phyloP scores from a whole-genome alignment of 163 green algal genomes.

The Prototheca cutis region DNA sequence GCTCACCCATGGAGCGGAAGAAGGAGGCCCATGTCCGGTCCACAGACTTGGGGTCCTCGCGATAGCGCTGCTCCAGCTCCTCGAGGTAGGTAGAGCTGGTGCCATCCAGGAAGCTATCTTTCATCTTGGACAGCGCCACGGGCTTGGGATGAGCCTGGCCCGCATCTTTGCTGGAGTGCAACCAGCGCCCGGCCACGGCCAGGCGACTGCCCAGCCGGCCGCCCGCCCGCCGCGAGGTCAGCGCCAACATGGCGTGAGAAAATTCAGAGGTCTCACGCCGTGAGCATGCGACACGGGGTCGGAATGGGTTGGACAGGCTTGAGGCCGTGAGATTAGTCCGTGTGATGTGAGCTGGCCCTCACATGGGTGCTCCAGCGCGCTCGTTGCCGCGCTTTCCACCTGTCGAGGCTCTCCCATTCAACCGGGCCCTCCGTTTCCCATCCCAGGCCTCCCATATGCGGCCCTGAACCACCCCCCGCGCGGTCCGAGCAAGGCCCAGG shows the following conservation, averaged over 20 bases:
- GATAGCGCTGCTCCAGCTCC: slow-evolving; percentile 80
- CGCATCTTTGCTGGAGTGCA: background rate
- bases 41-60: slow-evolving; percentile 64
- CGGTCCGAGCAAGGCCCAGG: too few relatives aligned
- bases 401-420: too few relatives aligned
- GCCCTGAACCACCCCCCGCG: too few relatives aligned
- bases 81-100: slow-evolving; percentile 84
- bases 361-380: too few relatives aligned
- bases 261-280: too few relatives aligned
- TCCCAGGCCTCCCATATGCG: too few relatives aligned
- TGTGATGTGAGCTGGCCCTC: too few relatives aligned
- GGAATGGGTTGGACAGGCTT: too few relatives aligned
- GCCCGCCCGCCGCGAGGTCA: background rate
- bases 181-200: background rate
- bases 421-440: too few relatives aligned
- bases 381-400: too few relatives aligned
- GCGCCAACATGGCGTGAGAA: slow-evolving; percentile 3
- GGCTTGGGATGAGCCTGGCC: slow-evolving; percentile 38
- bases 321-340: too few relatives aligned
- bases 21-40: slow-evolving; percentile 82
- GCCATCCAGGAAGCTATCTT: slow-evolving; percentile 91
- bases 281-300: too few relatives aligned
- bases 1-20: slow-evolving; percentile 58
- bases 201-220: background rate
- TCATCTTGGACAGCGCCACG: slow-evolving; percentile 79